phyloP scores from a whole-genome alignment of 345 rosid genomes.

The Chamaenerion angustifolium region DNA sequence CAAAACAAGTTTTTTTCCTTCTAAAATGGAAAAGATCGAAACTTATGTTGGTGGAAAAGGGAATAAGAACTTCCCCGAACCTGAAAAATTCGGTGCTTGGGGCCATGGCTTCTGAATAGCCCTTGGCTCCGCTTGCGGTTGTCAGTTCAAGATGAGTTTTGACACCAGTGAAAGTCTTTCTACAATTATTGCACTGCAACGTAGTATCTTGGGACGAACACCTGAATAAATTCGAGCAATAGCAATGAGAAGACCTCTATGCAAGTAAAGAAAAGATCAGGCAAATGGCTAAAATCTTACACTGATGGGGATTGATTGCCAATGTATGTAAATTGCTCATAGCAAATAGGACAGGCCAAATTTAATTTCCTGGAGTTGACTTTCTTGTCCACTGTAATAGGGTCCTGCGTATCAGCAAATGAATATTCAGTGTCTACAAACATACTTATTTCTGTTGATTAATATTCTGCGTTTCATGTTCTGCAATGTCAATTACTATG shows the following conservation, averaged over 20 bases:
- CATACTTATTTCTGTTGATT: too few relatives aligned
- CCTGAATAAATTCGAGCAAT: slow-evolving; percentile 16
- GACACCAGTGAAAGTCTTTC: slow-evolving; percentile 40
- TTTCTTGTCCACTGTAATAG: slow-evolving; percentile 20
- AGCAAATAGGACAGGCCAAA: slow-evolving; percentile 85
- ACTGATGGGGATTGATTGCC: slow-evolving; percentile 23
- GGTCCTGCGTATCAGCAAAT: slow-evolving; percentile 12
- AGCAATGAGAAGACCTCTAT: not conserved
- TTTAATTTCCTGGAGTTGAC: slow-evolving; percentile 12
- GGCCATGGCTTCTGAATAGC: slow-evolving; percentile 44
- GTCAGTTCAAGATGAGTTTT: slow-evolving; percentile 64
- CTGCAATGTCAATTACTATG: too few relatives aligned
- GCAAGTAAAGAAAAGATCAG: not conserved
- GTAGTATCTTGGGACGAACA: slow-evolving; percentile 22
- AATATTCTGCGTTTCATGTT: too few relatives aligned
- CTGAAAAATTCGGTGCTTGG: slow-evolving; percentile 41
- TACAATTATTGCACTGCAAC: slow-evolving; percentile 49
- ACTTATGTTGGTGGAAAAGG: not conserved
- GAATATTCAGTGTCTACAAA: too few relatives aligned
- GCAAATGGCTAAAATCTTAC: slow-evolving; percentile 19
- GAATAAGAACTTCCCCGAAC: slow-evolving; percentile 8
- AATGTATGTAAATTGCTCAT: slow-evolving; percentile 22
- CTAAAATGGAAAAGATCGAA: not conserved
- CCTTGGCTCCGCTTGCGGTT: slow-evolving; percentile 36
- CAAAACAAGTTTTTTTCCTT: not conserved